These are phyloP conservation scores for Myotisia sp. DNA, from an alignment of 2,329 filamentous ascomycete genomes.

Conservation along the genomic window DNA sequence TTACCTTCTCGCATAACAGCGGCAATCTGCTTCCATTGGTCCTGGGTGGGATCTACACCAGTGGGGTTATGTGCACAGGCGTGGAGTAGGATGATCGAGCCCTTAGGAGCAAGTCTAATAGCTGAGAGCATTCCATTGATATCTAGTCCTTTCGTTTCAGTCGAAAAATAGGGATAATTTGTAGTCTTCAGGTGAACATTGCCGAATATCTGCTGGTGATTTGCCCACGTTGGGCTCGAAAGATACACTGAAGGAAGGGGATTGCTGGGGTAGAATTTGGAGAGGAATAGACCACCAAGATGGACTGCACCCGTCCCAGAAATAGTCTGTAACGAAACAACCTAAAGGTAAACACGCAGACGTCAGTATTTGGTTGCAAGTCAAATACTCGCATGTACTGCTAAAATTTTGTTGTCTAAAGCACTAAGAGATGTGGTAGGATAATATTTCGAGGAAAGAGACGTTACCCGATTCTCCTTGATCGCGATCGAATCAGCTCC, in stretches of 20 bases:
- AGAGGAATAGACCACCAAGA: constrained; percentile 81
- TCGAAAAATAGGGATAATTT: constrained; percentile 87
- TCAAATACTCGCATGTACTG: too few species aligned
- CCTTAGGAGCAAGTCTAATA: constrained; percentile 56
- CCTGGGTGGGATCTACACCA: constrained; percentile 81
- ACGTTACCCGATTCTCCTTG: constrained; percentile 57
- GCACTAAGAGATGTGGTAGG: background rate
- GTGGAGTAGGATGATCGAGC: constrained; percentile 80
- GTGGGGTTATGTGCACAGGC: constrained; percentile 97
- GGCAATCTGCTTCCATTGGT: constrained; percentile 89
- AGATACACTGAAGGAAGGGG: constrained; percentile 66
- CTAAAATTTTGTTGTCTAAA: too few species aligned
- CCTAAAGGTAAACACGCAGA: too few species aligned
- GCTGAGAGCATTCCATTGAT: constrained; percentile 72
- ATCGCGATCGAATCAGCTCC: constrained; percentile 68
- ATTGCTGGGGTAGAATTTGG: constrained; percentile 63
- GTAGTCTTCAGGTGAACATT: constrained; percentile 69
- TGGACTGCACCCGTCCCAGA: constrained; percentile 94
- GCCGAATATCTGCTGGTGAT: constrained; percentile 96
- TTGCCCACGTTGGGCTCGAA: constrained; percentile 92
- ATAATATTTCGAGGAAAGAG: background rate
- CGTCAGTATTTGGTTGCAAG: too few species aligned
- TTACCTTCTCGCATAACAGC: constrained; percentile 58
- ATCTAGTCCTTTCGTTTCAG: constrained; percentile 78
- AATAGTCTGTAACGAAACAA: constrained; percentile 78